Evolutionary conservation across 2,329 filamentous ascomycete species (phyloP).

Genomic region (Lasiodiplodia gonubiensis): DNA sequence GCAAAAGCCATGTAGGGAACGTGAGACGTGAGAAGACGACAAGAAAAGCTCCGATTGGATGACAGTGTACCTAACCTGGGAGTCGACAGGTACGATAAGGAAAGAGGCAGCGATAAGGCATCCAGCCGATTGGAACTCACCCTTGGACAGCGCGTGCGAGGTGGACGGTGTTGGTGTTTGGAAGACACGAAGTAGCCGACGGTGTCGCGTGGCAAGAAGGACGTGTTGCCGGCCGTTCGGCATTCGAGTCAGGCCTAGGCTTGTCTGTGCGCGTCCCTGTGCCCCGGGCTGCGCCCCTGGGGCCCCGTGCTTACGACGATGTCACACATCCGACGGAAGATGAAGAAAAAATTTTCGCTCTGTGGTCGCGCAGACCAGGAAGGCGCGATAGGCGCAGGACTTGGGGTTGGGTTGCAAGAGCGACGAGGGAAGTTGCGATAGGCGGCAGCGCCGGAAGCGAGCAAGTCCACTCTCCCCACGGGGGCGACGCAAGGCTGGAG

Average conservation of each 20-base stretch:
- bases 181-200: neutral
- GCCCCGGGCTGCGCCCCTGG: neutral
- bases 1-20: neutral
- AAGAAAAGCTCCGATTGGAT: slow-evolving; percentile 1
- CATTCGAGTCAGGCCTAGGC: slow-evolving; percentile 13
- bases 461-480: slow-evolving; percentile 14
- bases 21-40: no score
- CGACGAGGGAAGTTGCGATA: neutral
- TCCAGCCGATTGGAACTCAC: no score
- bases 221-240: neutral
- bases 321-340: neutral
- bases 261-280: neutral
- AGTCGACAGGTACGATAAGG: neutral
- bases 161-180: slow-evolving; percentile 1
- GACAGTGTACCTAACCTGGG: neutral
- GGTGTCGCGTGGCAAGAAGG: neutral
- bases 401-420: neutral
- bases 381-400: neutral
- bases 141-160: neutral
- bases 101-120: neutral
- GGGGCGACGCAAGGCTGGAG: neutral
- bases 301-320: neutral
- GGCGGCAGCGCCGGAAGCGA: slow-evolving; percentile 13
- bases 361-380: no score
- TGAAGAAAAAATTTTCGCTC: neutral